phyloP scores from a whole-genome alignment of 2,329 filamentous ascomycete genomes.

The Beauveria varroae region DNA sequence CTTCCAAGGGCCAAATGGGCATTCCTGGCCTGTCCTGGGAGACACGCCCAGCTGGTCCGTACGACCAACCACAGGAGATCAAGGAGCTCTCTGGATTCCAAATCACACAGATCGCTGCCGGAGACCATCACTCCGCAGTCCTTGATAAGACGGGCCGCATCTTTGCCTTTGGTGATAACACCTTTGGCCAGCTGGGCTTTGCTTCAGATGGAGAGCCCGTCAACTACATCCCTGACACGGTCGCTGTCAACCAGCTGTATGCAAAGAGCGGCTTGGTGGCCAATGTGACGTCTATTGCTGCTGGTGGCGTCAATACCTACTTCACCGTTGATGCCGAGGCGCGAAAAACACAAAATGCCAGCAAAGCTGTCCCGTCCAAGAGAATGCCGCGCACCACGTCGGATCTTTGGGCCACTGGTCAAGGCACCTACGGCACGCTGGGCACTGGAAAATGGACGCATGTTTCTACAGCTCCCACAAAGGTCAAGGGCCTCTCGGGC shows the following conservation, averaged over 20 bases:
- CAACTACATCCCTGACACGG: slow-evolving; percentile 61
- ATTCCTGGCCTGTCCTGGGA: slow-evolving; percentile 75
- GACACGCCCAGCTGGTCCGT: slow-evolving; percentile 67
- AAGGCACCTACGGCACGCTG: slow-evolving; percentile 74
- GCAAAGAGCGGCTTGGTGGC: slow-evolving; percentile 53
- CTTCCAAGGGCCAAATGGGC: slow-evolving; percentile 78
- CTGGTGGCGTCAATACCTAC: slow-evolving; percentile 81
- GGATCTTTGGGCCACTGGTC: slow-evolving; percentile 82
- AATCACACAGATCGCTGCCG: slow-evolving; percentile 68
- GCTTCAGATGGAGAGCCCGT: slow-evolving; percentile 54
- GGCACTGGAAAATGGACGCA: slow-evolving; percentile 89
- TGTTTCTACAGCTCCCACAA: slow-evolving; percentile 66
- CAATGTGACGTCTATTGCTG: slow-evolving; percentile 68
- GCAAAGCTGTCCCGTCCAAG: slow-evolving; percentile 22
- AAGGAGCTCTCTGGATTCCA: slow-evolving; percentile 61
- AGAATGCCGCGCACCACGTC: slow-evolving; percentile 24
- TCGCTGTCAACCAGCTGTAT: slow-evolving; percentile 70
- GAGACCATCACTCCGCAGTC: slow-evolving; percentile 79
- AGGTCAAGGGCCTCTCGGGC: slow-evolving; percentile 75
- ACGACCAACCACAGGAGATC: slow-evolving; percentile 78
- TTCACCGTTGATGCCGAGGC: slow-evolving; percentile 73
- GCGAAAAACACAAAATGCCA: slow-evolving; percentile 19
- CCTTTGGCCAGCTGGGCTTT: slow-evolving; percentile 83
- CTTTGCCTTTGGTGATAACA: slow-evolving; percentile 88
- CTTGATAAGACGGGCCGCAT: slow-evolving; percentile 69